Conservation (phyloP, 2,329 filamentous ascomycete species). For the Westerdykella aurantiaca region DNA sequence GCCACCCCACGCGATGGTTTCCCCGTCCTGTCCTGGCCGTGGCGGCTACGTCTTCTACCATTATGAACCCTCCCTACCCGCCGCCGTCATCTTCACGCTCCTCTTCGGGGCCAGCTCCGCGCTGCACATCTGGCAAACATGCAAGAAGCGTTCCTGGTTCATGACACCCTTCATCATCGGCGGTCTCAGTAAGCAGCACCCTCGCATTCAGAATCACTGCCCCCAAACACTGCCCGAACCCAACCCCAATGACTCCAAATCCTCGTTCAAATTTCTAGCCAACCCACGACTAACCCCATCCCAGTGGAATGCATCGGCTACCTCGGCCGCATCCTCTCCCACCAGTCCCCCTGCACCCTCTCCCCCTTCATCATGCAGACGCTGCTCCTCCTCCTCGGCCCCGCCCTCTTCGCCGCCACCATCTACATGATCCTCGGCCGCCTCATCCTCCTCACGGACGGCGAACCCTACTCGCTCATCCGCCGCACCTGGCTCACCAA, state of each 20-base stretch:
- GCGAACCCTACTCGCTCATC: constrained; percentile 36
- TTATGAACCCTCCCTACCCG: constrained; percentile 42
- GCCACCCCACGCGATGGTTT: too few relatives aligned
- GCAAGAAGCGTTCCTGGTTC: constrained; percentile 45
- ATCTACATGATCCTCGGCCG: constrained; percentile 48
- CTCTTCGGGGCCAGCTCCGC: constrained; percentile 42
- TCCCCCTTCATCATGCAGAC: constrained; percentile 41
- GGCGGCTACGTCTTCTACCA: constrained; percentile 13
- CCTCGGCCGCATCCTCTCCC: constrained; percentile 40
- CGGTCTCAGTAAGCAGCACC: constrained; percentile 41
- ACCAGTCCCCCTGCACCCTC: constrained; percentile 27
- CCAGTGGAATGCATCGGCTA: constrained; percentile 50
- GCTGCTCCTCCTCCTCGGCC: constrained; percentile 43
- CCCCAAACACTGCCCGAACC: background rate
- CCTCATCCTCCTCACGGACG: constrained; percentile 37
- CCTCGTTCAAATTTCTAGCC: too few relatives aligned
- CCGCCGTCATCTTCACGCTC: constrained; percentile 43
- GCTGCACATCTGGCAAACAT: constrained; percentile 40
- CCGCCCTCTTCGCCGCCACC: constrained; percentile 46
- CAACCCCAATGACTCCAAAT: background rate
- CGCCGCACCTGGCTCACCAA: constrained; percentile 38
- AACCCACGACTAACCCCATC: too few relatives aligned
- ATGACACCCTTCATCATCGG: constrained; percentile 50
- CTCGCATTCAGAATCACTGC: background rate
- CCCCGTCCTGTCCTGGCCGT: too few relatives aligned